These are phyloP conservation scores for Peribolospora baueri DNA, from an alignment of 768 basidiomycete genomes.

Conservation along the genomic window DNA sequence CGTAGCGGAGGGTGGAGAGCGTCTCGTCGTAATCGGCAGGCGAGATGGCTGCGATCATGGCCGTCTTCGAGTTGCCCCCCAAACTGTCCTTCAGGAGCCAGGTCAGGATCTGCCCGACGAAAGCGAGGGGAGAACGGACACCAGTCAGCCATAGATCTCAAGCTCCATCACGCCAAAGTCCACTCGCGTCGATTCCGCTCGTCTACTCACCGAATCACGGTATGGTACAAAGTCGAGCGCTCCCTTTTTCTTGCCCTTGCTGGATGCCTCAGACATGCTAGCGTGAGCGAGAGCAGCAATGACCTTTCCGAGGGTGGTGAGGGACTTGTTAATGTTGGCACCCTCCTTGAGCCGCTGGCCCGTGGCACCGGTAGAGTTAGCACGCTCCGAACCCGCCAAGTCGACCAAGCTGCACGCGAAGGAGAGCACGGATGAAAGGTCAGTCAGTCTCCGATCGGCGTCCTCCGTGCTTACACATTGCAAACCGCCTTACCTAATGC, in stretches of 20 bases:
- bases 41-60: constrained; percentile 97
- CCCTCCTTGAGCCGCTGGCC: constrained; percentile 91
- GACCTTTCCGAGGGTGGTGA: constrained; percentile 93
- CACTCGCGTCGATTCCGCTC: neutral
- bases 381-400: constrained; percentile 86
- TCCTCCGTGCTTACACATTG: neutral
- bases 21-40: constrained; percentile 99
- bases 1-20: constrained; percentile 83
- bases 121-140: neutral
- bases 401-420: constrained; percentile 49
- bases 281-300: constrained; percentile 63
- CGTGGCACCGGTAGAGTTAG: constrained; percentile 92
- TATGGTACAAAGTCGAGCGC: constrained; percentile 87
- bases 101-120: constrained; percentile 47
- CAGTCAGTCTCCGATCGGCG: neutral
- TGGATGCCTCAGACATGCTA: constrained; percentile 33
- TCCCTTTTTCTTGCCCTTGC: constrained; percentile 52
- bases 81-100: constrained; percentile 96
- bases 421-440: constrained; percentile 2
- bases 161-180: neutral
- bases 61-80: constrained; percentile 86
- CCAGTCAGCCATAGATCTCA: neutral
- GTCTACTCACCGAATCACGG: constrained; percentile 64
- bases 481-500: constrained; percentile 43
- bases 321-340: constrained; percentile 87